Evolutionary conservation across 768 basidiomycete genomes (phyloP).

Genomic region (Scleroderma bovista): DNA sequence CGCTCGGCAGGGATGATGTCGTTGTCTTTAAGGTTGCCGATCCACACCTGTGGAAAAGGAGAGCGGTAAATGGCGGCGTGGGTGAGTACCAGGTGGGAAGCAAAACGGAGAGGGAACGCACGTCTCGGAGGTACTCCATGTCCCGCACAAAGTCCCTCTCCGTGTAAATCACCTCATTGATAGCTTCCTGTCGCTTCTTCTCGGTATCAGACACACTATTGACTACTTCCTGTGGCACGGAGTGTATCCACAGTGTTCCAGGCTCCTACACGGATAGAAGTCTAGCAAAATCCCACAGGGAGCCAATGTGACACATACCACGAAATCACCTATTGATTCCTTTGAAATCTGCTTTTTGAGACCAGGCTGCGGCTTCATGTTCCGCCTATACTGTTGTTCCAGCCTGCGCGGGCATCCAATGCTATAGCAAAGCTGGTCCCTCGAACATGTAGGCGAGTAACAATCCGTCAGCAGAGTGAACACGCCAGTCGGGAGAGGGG

Average conservation of each 20-base stretch:
- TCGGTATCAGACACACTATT: conserved; percentile 90
- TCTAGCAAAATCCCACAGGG: conserved; percentile 5
- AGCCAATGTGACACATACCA: conserved; percentile 38
- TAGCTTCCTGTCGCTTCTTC: conserved; percentile 95
- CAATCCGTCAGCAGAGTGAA: conserved; percentile 97
- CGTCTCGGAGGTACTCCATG: conserved; percentile 96
- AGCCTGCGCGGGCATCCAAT: conserved; percentile 92
- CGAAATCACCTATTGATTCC: conserved; percentile 76
- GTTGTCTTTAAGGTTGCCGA: conserved; percentile 72
- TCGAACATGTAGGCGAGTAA: conserved; percentile 94
- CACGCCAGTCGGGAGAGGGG: conserved; percentile 82
- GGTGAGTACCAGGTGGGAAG: background rate
- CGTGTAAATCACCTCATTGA: conserved; percentile 93
- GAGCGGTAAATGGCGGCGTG: background rate
- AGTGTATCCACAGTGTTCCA: conserved; percentile 92
- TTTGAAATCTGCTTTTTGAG: conserved; percentile 78
- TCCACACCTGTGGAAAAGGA: conserved; percentile 61
- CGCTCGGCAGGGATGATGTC: conserved; percentile 73
- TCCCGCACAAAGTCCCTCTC: conserved; percentile 98
- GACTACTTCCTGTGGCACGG: conserved; percentile 90
- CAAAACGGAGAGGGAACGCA: conserved; percentile 35
- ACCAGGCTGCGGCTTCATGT: conserved; percentile 91
- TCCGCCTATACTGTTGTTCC: conserved; percentile 90
- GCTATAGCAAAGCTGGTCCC: conserved; percentile 93
- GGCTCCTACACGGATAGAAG: conserved; percentile 48